Evolutionary conservation across 306 rosid species (phyloP).

Genomic region (Cucumis hystrix): DNA sequence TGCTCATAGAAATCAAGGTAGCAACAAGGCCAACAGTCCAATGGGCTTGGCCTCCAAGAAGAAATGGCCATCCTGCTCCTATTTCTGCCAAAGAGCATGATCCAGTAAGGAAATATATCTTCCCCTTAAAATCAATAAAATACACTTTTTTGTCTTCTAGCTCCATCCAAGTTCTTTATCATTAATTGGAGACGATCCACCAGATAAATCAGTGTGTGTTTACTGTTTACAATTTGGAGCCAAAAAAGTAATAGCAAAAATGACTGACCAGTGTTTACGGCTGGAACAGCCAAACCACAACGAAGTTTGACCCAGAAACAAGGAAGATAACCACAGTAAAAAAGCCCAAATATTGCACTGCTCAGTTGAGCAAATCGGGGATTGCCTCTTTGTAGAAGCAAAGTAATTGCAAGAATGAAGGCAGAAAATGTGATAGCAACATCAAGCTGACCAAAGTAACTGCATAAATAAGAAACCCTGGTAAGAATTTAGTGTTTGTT

Average conservation of each 20-base stretch:
- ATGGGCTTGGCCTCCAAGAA: constrained; percentile 56
- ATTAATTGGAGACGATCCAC: neutral
- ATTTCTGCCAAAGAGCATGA: constrained; percentile 21
- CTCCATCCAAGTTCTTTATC: neutral
- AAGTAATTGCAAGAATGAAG: constrained; percentile 65
- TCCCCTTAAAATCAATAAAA: neutral
- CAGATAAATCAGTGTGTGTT: neutral
- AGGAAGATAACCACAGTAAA: constrained; percentile 96
- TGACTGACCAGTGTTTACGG: constrained; percentile 62
- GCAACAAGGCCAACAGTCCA: constrained; percentile 99
- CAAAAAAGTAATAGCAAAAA: neutral
- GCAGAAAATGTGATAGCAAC: constrained; percentile 89
- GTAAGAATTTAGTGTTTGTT: constrained; percentile 12
- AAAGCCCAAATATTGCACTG: constrained; percentile 85
- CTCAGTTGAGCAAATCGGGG: constrained; percentile 94
- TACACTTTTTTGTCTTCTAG: neutral
- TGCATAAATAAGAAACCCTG: constrained; percentile 24
- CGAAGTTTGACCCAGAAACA: constrained; percentile 99
- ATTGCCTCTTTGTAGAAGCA: constrained; percentile 78
- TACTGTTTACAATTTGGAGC: neutral
- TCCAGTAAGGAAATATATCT: constrained; percentile 3
- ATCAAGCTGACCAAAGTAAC: constrained; percentile 84
- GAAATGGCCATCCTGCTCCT: constrained; percentile 38
- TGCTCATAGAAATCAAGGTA: constrained; percentile 64
- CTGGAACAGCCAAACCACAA: constrained; percentile 87